Conservation (phyloP, 2,329 filamentous ascomycete genomes). For the Colletotrichum eleusines region DNA sequence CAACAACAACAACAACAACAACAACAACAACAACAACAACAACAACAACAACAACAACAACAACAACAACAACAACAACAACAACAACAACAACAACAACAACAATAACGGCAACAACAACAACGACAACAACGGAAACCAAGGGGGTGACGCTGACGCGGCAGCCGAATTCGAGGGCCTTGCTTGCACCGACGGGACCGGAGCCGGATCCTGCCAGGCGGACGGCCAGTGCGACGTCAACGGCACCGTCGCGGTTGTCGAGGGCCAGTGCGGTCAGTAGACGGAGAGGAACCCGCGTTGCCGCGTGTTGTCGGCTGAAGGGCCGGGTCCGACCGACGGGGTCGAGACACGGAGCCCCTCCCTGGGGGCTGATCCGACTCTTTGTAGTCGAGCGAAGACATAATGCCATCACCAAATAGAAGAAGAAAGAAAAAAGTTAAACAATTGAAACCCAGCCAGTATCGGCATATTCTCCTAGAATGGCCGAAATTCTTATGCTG, state of each 20-base stretch:
- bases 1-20: background rate
- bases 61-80: background rate
- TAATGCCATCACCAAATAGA: background rate
- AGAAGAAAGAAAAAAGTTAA: background rate
- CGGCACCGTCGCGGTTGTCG: slow-evolving; percentile 17
- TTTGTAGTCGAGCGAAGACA: background rate
- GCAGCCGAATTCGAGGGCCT: slow-evolving; percentile 33
- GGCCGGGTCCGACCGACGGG: background rate
- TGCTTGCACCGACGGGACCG: slow-evolving; percentile 33
- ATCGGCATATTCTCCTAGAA: background rate
- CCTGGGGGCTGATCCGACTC: background rate
- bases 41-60: background rate
- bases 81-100: background rate
- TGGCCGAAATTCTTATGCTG: too few relatives aligned
- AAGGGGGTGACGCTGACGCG: slow-evolving; percentile 4
- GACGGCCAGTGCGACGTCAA: slow-evolving; percentile 36
- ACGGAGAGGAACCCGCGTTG: background rate
- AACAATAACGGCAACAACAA: background rate
- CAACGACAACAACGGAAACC: background rate
- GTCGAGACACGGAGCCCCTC: background rate
- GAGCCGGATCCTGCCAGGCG: slow-evolving; percentile 26
- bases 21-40: background rate
- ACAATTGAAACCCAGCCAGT: too few relatives aligned
- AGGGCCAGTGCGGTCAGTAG: slow-evolving; percentile 33
- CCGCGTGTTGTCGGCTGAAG: background rate